phyloP scores from a whole-genome alignment of 257 asterid species.

The Capsicum rhomboideum region DNA sequence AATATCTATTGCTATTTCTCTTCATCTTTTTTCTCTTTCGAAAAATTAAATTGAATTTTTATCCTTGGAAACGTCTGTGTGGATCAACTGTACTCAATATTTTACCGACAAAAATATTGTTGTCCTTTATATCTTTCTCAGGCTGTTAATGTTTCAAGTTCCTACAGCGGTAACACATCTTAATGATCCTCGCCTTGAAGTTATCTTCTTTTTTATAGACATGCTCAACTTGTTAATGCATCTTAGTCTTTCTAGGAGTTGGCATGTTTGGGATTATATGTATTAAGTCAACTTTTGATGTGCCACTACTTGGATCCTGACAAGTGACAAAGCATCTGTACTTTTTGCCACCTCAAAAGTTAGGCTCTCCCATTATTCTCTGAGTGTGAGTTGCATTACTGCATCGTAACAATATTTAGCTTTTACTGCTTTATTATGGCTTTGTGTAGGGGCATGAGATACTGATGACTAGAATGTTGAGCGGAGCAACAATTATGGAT shows the following conservation, averaged over 20 bases:
- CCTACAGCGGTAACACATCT: background rate
- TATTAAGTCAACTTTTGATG: background rate
- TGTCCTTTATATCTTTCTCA: background rate
- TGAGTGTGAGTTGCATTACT: background rate
- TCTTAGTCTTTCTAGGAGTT: background rate
- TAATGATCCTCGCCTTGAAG: background rate
- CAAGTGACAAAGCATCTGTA: background rate
- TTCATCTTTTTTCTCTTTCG: too few species aligned
- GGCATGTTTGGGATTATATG: background rate
- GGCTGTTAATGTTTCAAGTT: background rate
- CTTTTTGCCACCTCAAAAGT: background rate
- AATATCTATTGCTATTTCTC: too few species aligned
- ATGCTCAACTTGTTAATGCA: background rate
- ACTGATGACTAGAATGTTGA: conserved; percentile 97
- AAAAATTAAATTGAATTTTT: too few species aligned
- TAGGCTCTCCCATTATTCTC: background rate
- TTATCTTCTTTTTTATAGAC: background rate
- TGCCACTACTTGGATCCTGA: background rate
- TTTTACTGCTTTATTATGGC: background rate
- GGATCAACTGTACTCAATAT: background rate
- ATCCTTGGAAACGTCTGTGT: background rate
- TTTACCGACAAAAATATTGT: background rate
- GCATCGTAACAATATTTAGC: background rate
- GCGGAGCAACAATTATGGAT: conserved; percentile 91
- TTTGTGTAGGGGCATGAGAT: conserved; percentile 73